Base-by-base conservation (phyloP, 805 yeast species). In the Dipodascus geniculatus region DNA sequence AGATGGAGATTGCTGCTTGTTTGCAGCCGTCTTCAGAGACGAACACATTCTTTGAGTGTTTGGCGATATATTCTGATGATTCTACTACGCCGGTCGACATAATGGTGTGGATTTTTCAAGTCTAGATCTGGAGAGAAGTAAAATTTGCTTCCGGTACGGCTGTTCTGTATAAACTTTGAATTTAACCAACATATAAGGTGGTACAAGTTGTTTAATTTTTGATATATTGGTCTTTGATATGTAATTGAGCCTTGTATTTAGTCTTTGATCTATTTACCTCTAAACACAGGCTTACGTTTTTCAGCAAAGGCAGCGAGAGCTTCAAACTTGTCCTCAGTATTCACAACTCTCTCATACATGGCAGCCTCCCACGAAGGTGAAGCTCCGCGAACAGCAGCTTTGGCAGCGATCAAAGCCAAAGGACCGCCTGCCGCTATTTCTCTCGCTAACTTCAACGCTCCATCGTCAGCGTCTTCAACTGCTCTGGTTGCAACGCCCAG, bases 271-370 rank as follows among this genome's bases (percentile, higher is more conserved):
- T 55, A 61, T 47, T 55, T 47, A 14, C 66, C 66, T 48, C 42
- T 58, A 52, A 61, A 69, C 1, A 59, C 57, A 2, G 73, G 68
- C 53, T 58, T 61, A 54, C 73, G 63, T 60, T 70, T 71, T 23
- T 63, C 65, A 22, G 69, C 64, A 58, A 71, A 71, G 1, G 74
- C 74, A 16, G 51, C 48, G 61, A 71, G 64, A 2, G 74, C 75
- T 55, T 69, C 73, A 22, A 55, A 58, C 54, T 70, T 71, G 57
- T 71, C 74, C 33, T 57, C 57, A 38, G 63, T 55, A 49, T 62
- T 56, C 47, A 64, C 61, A 38, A 64, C 66, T 38, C 53, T 47
- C 17, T 51, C 54, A 54, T 64, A 63, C 20, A 61, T 62, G 2
- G 57, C 56, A 31, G 55, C 48, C 48, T 63, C 65, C 62, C 65